Percentiles rank a stretch among this genome's conserved stretches.
Evolutionary conservation across 164 flowering plant genomes (phyloP).

Genomic region (Paratinospora sagittata): DNA sequence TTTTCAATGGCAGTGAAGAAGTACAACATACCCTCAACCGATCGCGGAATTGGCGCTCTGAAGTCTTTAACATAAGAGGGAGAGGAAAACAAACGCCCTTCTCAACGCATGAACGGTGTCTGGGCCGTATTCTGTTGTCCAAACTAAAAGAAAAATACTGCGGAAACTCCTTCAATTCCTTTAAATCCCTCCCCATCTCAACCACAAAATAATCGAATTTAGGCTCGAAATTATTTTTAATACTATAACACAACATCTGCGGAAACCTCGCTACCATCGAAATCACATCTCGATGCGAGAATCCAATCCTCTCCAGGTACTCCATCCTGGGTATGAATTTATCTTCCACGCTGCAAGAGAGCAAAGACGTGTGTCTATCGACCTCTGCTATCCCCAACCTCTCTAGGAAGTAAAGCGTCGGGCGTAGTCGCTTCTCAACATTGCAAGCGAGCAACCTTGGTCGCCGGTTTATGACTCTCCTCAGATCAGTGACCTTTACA

Average conservation of each 20-base stretch:
- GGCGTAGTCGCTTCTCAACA: constrained; percentile 66
- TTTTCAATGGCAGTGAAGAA: constrained; percentile 56
- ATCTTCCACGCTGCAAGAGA: constrained; percentile 72
- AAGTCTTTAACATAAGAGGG: constrained; percentile 53
- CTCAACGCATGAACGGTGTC: constrained; percentile 62
- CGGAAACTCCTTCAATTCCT: constrained; percentile 76
- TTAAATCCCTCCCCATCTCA: constrained; percentile 87
- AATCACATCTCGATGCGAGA: constrained; percentile 41
- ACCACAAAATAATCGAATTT: constrained; percentile 72
- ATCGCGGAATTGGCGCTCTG: constrained; percentile 35
- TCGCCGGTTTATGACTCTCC: constrained; percentile 26
- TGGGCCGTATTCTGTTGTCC: constrained; percentile 76
- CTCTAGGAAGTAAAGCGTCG: constrained; percentile 82
- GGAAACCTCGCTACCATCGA: constrained; percentile 78
- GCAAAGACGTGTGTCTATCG: constrained; percentile 44
- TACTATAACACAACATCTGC: constrained; percentile 64
- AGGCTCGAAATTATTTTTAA: constrained; percentile 62
- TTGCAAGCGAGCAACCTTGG: constrained; percentile 49
- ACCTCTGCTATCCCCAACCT: constrained; percentile 63
- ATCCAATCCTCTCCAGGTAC: constrained; percentile 61
- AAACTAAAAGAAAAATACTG: constrained; percentile 93
- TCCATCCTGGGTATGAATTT: constrained; percentile 74
- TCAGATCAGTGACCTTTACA: constrained; percentile 29
- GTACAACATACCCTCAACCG: constrained; percentile 64
- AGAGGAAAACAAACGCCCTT: constrained; percentile 67